A percentile compares a stretch with the other conserved stretches of the same genome.
Evolutionary conservation across 148 eudicot species (phyloP).

Genomic region (Bassia scoparia): DNA sequence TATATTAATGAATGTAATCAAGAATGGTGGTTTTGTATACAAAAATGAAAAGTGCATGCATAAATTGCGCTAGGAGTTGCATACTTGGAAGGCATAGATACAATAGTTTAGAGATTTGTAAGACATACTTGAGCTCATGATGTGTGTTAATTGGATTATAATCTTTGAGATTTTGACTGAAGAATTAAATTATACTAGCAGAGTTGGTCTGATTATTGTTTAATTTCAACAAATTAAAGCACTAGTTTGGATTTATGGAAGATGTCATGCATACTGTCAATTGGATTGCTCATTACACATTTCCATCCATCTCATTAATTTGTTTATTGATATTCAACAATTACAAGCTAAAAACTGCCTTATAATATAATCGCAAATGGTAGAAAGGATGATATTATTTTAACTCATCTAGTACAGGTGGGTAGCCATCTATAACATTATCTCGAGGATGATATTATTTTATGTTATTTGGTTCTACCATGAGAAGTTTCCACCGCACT

Average conservation of each 20-base stretch:
- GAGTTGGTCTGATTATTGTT: background rate
- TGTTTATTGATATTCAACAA: background rate
- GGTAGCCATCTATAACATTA: too few relatives aligned
- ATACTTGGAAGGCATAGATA: too few relatives aligned
- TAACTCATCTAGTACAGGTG: too few relatives aligned
- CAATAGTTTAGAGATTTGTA: background rate
- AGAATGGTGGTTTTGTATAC: too few relatives aligned
- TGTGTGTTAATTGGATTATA: background rate
- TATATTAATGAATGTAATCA: too few relatives aligned
- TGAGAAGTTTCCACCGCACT: too few relatives aligned
- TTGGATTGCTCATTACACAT: background rate
- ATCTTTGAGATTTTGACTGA: background rate
- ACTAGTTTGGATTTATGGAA: background rate
- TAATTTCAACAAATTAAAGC: background rate
- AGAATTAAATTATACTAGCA: background rate
- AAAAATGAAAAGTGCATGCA: too few relatives aligned
- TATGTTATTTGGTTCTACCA: too few relatives aligned
- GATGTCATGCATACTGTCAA: too few relatives aligned
- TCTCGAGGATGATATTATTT: too few relatives aligned
- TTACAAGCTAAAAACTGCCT: background rate
- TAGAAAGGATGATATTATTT: too few relatives aligned
- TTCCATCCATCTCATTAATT: background rate
- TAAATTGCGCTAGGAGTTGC: too few relatives aligned
- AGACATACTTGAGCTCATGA: background rate
- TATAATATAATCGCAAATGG: background rate